Evolutionary conservation across 495 filamentous ascomycete species (phyloP), one percentile per base, ranked within the genome.

Genomic region (Penicillium chermesinum): DNA sequence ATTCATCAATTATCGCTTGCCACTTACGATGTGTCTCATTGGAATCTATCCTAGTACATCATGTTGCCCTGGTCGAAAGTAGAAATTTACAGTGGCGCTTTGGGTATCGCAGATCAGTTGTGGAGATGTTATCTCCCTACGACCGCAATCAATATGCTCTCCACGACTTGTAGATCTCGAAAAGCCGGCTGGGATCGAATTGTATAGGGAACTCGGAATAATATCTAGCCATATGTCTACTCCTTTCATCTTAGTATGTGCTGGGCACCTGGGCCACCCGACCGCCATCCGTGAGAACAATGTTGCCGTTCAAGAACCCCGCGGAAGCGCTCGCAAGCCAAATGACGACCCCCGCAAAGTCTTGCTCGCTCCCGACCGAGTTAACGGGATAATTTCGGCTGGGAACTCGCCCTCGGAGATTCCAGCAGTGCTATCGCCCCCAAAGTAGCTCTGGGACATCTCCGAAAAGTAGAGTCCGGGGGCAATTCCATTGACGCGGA

Each of bases 381-480:
- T 72, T 3, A 75, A 58, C 0, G 83, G 82, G 33, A 83, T 73
- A 44, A 73, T 66, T 7, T 55, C 48, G 1, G 68, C 60, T 1
- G 65, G 65, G 41, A 74, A 75, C 5, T 61, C 73, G 5, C 74
- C 70, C 10, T 78, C 66, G 8, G 62, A 61, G 25, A 65, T 53
- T 32, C 61, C 62, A 10, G 42, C 46, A 6, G 37, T 55, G 17
- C 19, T 69, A 34, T 13, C 66, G 2, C 34, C 44, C 1, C 42
- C 13, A 36, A 53, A 62, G 15, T 55, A 18, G 13, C 67, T 61
- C 2, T 66, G 66, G 2, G 83, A 71, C 81, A 86, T 83, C 41
- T 86, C 83, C 20, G 77, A 81, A 2, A 78, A 74, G 61, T 78
- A 87, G 20, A 84, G 30, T 15, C 84, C 85, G 21, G 85, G 84